Evolutionary conservation across 148 eudicot species (phyloP), one percentile per base, ranked within the genome.

Genomic region (Rhododendron vialii): DNA sequence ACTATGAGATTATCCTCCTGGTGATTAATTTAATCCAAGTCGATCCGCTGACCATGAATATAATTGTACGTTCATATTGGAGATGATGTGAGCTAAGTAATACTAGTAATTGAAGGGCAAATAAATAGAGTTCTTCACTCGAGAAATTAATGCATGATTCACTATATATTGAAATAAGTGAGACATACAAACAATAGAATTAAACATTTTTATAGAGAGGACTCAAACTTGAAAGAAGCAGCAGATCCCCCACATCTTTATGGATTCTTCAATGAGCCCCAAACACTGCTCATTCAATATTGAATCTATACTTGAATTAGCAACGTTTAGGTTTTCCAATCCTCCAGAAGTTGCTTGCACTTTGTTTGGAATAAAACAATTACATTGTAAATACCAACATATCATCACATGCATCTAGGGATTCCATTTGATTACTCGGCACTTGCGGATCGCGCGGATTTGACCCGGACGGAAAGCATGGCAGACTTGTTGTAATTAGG

Each of bases 401-500:
- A 63, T 61, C 33, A 67, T 28, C 6, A 7, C 45, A n/a, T n/a
- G n/a, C n/a, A 11, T n/a, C 79, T 80, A 78, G 84, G 78, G 81
- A 38, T 83, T 86, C 90, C 83, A 80, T 80, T 26, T 47, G 88
- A 57, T 78, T 57, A 24, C 17, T 14, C 57, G 85, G 84, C 82
- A 73, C 13, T 13, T 80, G 61, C 20, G 38, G 71, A 67, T 30
- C 13, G 4, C 73, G 48, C 20, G 38, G 71, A 67, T 30, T 76
- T 7, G 26, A 28, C 81, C 75, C 80, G 6, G 73, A 73, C 20
- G 84, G 71, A 55, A 74, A 47, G 47, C 59, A 51, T 43, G 86
- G 33, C n/a, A 35, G 50, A n/a, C 83, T 87, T n/a, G 74, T 67
- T 26, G 77, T 50, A 33, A 53, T 43, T 26, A 38, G 55, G 36